Evolutionary conservation across 257 asterid species (phyloP).

Genomic region (Solanum dulcamara): DNA sequence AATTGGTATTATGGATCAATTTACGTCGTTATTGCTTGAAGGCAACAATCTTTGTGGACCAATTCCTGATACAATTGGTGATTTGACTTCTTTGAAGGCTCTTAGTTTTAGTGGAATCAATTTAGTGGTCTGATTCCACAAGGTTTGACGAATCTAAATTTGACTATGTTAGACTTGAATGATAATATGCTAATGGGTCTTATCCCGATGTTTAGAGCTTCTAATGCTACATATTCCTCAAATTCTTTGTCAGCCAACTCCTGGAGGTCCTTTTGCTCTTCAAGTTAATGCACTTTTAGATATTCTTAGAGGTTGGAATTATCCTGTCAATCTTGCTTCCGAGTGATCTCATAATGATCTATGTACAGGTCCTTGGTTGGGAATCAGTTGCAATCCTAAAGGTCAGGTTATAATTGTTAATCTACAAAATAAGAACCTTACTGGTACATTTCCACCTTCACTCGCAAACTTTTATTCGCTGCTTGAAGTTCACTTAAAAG

Average conservation of each 20-base stretch:
- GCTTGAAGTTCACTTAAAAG: constrained; percentile 53
- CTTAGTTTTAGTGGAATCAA: too few relatives aligned
- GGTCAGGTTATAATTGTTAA: constrained; percentile 43
- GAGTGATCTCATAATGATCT: constrained; percentile 62
- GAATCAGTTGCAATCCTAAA: constrained; percentile 35
- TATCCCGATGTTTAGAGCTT: too few relatives aligned
- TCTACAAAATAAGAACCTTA: constrained; percentile 45
- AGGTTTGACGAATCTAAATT: too few relatives aligned
- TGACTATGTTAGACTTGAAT: too few relatives aligned
- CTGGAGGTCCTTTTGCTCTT: constrained; percentile 50
- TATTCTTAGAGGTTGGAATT: constrained; percentile 39
- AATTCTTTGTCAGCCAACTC: neutral
- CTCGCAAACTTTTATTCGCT: constrained; percentile 36
- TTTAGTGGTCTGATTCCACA: too few relatives aligned
- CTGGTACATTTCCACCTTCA: constrained; percentile 59
- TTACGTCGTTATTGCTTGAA: too few relatives aligned
- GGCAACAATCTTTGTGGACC: too few relatives aligned
- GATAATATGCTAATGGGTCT: too few relatives aligned
- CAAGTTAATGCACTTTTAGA: constrained; percentile 48
- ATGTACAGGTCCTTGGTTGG: constrained; percentile 61
- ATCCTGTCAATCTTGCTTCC: constrained; percentile 42
- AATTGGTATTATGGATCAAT: too few relatives aligned
- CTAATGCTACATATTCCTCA: too few relatives aligned
- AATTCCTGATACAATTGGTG: too few relatives aligned
- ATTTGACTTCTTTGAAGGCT: too few relatives aligned